Base-by-base conservation (phyloP, 352 stramenopile species). In the Pythium grandisporangium region DNA sequence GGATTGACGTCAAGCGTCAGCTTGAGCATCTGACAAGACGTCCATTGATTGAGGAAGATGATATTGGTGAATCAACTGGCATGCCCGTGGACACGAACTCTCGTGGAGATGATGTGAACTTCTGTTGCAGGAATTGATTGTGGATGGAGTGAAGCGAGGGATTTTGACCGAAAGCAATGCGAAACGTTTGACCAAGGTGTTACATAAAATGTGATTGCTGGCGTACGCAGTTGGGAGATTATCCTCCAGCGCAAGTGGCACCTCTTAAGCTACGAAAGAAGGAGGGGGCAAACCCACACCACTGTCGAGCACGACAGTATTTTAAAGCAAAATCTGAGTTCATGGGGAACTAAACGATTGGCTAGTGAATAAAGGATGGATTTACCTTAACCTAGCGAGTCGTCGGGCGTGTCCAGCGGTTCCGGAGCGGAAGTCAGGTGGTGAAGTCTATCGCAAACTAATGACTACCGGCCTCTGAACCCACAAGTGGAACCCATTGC, bases 401-500 rank as follows among this genome's bases (percentile, higher is more conserved):
- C 12, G 53, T 21, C 56, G 58, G 52, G 42, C 37, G 4, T 58
- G 50, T 20, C 50, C 53, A 5, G 53, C 34, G 5, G 34, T 60
- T 16, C 42, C 42, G 8, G 50, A 60, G 6, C 27, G 41, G 3
- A 58, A 65, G 40, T 29, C 40, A 14, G 21, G 16, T 8, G 24
- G 35, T 13, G 37, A 51, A 14, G 46, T 51, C 27, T 57, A 48
- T 23, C 20, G 55, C 50, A 65, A 19, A 53, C 51, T 5, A 48
- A 53, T 20, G 55, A 64, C 25, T 64, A 57, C 39, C 43, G 48
- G 19, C 51, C 55, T 6, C 23, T 56, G 19, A 63, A 63, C 25
- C 32, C 17, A 0, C 20, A 40, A 11, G 51, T 36, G 0, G 51
- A 64, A 12, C 23, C 56, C 4, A 58, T 68, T 11, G 43, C 51